Conservation (phyloP, 2,329 filamentous ascomycete genomes). For the Magnaporthales sp. region DNA sequence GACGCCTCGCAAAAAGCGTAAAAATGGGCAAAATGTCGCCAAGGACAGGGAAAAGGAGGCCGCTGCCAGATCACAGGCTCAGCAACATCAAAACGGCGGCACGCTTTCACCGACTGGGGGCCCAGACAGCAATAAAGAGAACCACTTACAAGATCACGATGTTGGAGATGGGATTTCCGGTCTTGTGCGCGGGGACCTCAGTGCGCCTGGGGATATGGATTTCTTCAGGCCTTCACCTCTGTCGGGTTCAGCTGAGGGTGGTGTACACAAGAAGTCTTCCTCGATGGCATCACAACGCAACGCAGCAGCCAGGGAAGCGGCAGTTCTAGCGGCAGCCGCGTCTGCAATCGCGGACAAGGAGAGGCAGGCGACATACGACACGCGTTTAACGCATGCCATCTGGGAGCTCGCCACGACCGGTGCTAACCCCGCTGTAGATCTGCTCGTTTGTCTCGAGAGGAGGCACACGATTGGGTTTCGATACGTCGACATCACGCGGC, state of each 20-base stretch:
- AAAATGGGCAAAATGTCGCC: slow-evolving; percentile 30
- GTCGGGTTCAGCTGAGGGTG: slow-evolving; percentile 12
- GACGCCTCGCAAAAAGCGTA: slow-evolving; percentile 53
- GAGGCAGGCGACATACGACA: slow-evolving; percentile 69
- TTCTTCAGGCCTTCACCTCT: slow-evolving; percentile 25
- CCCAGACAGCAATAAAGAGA: slow-evolving; percentile 41
- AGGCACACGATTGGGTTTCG: slow-evolving; percentile 89
- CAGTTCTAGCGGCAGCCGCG: slow-evolving; percentile 43
- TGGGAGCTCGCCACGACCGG: slow-evolving; percentile 89
- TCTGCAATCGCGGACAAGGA: slow-evolving; percentile 61
- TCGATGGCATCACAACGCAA: slow-evolving; percentile 11
- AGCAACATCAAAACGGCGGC: slow-evolving; percentile 18
- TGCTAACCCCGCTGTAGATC: slow-evolving; percentile 87
- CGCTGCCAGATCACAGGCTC: slow-evolving; percentile 14
- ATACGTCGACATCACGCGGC: slow-evolving; percentile 89
- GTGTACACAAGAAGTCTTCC: slow-evolving; percentile 16
- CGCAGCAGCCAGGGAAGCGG: slow-evolving; percentile 15
- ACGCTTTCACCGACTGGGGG: background rate
- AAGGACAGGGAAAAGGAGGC: slow-evolving; percentile 24
- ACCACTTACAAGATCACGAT: slow-evolving; percentile 21
- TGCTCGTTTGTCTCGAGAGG: slow-evolving; percentile 86
- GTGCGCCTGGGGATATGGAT: slow-evolving; percentile 40
- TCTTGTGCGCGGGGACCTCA: slow-evolving; percentile 15
- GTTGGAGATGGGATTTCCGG: slow-evolving; percentile 13
- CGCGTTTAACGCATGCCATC: slow-evolving; percentile 80